Percentiles rank a stretch among this genome's conserved stretches.
Conservation (phyloP, 1,139 yeast genomes). For the Kodamaea alishanica region DNA sequence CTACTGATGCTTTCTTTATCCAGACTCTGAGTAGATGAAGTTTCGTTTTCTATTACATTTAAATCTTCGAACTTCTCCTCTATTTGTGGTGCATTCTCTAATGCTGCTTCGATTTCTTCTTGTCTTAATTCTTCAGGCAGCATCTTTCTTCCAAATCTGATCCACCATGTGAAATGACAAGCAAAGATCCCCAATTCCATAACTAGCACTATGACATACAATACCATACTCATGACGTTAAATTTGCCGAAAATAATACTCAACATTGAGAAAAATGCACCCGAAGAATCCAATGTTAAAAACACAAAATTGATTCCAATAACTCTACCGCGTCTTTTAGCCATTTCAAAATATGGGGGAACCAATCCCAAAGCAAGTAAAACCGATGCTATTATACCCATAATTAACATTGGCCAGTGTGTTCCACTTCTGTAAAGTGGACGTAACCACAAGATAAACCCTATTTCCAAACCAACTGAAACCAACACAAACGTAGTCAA, state of each 20-base stretch:
- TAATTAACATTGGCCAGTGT: slow-evolving; percentile 73
- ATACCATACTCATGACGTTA: slow-evolving; percentile 74
- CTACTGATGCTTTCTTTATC: too few relatives aligned
- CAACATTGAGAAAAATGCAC: slow-evolving; percentile 74
- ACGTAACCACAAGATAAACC: slow-evolving; percentile 68
- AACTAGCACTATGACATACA: slow-evolving; percentile 67
- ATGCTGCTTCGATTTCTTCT: slow-evolving; percentile 17
- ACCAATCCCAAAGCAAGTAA: slow-evolving; percentile 72
- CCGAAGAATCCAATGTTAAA: slow-evolving; percentile 68
- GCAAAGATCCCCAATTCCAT: slow-evolving; percentile 74
- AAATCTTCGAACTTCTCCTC: slow-evolving; percentile 1
- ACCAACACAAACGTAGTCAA: slow-evolving; percentile 38
- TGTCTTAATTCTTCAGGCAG: slow-evolving; percentile 13
- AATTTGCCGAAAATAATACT: slow-evolving; percentile 58
- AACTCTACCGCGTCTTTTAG: slow-evolving; percentile 76
- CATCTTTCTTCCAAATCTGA: slow-evolving; percentile 41
- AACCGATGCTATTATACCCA: slow-evolving; percentile 78
- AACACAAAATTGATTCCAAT: slow-evolving; percentile 87
- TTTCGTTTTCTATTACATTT: neutral
- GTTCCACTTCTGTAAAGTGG: slow-evolving; percentile 58
- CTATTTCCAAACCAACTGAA: slow-evolving; percentile 62
- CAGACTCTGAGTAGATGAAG: too few relatives aligned
- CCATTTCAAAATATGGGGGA: slow-evolving; percentile 86
- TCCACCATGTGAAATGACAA: slow-evolving; percentile 69
- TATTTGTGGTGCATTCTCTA: neutral